A percentile compares a stretch with the other conserved stretches of the same genome.
Conservation (phyloP, 768 basidiomycete genomes). For the Austroboletus festivus region DNA sequence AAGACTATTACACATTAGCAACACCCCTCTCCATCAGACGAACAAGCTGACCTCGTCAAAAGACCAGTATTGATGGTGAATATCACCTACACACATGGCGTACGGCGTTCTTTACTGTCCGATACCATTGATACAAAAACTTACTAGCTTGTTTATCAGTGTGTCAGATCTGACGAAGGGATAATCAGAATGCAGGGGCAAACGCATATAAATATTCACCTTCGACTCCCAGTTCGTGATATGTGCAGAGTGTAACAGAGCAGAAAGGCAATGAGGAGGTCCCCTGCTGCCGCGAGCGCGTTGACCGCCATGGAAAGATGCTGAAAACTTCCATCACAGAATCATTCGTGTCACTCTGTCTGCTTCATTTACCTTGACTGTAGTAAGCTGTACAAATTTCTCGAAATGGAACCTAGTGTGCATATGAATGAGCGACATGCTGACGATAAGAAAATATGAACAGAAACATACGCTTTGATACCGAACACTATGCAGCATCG, state of each 20-base stretch:
- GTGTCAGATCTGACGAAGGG: background rate
- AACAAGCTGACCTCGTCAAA: background rate
- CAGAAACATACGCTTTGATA: slow-evolving; percentile 33
- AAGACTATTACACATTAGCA: background rate
- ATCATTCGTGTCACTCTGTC: background rate
- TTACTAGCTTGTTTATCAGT: background rate
- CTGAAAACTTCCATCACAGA: slow-evolving; percentile 8
- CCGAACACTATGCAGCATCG: slow-evolving; percentile 32
- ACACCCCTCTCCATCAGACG: background rate
- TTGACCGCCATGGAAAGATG: slow-evolving; percentile 54
- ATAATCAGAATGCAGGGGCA: background rate
- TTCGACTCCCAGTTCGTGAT: slow-evolving; percentile 53
- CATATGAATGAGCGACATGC: background rate
- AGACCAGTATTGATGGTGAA: background rate
- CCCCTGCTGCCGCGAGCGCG: slow-evolving; percentile 49
- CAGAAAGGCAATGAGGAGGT: slow-evolving; percentile 49
- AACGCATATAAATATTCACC: slow-evolving; percentile 19
- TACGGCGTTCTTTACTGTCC: too few relatives aligned
- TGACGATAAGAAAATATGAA: background rate
- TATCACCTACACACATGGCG: background rate
- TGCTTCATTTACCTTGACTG: slow-evolving; percentile 39
- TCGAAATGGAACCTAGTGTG: slow-evolving; percentile 35
- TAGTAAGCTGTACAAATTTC: slow-evolving; percentile 46
- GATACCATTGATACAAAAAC: background rate
- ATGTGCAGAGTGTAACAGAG: slow-evolving; percentile 46